Evolutionary conservation across 2,329 filamentous ascomycete species (phyloP).

Genomic region (Xylaria sp.): DNA sequence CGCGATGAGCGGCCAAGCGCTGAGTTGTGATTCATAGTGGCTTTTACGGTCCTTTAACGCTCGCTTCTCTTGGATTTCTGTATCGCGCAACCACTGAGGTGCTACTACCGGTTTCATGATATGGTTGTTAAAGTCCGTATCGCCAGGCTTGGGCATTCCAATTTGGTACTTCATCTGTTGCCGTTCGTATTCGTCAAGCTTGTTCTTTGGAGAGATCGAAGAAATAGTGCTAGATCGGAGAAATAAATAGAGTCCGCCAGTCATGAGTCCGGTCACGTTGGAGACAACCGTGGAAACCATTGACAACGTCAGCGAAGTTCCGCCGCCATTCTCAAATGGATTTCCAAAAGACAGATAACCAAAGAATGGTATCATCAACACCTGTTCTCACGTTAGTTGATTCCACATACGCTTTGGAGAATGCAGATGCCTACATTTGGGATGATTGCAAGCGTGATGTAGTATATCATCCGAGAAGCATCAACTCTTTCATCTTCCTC

Average conservation of each 20-base stretch:
- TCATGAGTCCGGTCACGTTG: conserved; percentile 69
- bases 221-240: conserved; percentile 66
- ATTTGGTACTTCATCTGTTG: conserved; percentile 49
- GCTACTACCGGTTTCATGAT: conserved; percentile 44
- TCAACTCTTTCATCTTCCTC: conserved; percentile 65
- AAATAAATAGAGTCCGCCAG: conserved; percentile 69
- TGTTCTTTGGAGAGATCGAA: conserved; percentile 57
- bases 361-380: conserved; percentile 69
- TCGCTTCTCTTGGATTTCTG: conserved; percentile 45
- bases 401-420: not conserved
- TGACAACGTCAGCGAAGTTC: conserved; percentile 57
- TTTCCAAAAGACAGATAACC: conserved; percentile 58
- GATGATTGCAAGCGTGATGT: conserved; percentile 61
- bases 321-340: conserved; percentile 44
- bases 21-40: conserved; percentile 34
- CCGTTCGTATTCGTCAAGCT: conserved; percentile 53
- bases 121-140: conserved; percentile 42
- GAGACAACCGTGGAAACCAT: conserved; percentile 70
- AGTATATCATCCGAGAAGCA: conserved; percentile 74
- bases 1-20: conserved; percentile 25
- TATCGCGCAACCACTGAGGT: conserved; percentile 39
- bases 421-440: conserved; percentile 57
- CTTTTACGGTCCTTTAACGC: conserved; percentile 43
- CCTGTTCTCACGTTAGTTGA: conserved; percentile 48
- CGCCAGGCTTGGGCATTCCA: conserved; percentile 26